Evolutionary conservation across 148 eudicot genomes (phyloP), one percentile per base, ranked within the genome.

Genomic region (Silene latifolia): DNA sequence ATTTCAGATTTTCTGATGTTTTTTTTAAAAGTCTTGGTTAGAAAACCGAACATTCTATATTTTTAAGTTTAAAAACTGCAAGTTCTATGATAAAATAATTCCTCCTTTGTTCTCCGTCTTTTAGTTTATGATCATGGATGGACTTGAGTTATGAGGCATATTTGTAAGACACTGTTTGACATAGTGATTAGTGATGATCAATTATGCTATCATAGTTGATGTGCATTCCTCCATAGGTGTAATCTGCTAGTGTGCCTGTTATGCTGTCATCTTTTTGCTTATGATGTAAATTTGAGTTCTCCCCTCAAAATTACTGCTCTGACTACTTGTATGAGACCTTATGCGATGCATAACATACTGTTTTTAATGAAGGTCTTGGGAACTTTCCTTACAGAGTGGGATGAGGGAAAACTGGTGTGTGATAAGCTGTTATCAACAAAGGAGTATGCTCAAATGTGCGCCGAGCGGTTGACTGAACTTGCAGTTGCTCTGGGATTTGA

Each of bases 381-480:
- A 58, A 94, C 98, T 79, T 94, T 94, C 83, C 84, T 94, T 81
- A 81, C 88, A 21, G 98, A 94, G 77, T 88, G 97, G 97, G 92
- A 88, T 82, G 97, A 86, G 79, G 98, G 98, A 57, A 87, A 64
- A 80, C 64, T 64, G 20, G 80, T 54, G 14, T 89, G 90, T 27
- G 69, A 85, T 32, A 74, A 85, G 70, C 67, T 94, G 69, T 81
- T 94, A 42, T 71, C 87, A 0, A 85, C 96, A 23, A 86, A 79
- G 81, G 89, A 88, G 51, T 89, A 90, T 78, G 88, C 92, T 84
- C 82, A 77, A 46, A 81, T 81, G 89, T 94, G 91, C 80, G 98
- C 97, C 48, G 97, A 90, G 83, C 84, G 92, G 62, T 82, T 94
- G 83, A 57, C 89, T 20, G 97, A 94, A 80, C 93, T 94, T 72